Conservation (phyloP, 2,329 filamentous ascomycete species). For the Aspergillus pseudoviridinutans region DNA sequence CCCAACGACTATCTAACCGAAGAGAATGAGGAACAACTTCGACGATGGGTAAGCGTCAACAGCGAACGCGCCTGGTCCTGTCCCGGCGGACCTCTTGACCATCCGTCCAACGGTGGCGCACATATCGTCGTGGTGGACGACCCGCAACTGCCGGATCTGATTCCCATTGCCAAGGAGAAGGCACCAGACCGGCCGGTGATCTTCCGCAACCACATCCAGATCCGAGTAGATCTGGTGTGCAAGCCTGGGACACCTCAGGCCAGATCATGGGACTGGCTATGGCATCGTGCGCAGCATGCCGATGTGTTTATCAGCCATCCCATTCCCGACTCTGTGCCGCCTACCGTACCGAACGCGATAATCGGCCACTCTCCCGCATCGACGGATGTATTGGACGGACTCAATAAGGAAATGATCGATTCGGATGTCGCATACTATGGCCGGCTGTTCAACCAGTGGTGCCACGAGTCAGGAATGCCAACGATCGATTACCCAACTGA, state of each 20-base stretch:
- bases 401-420: slow-evolving; percentile 69
- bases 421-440: slow-evolving; percentile 73
- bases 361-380: slow-evolving; percentile 75
- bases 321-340: slow-evolving; percentile 69
- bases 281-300: slow-evolving; percentile 64
- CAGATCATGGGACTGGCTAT: slow-evolving; percentile 72
- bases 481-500: slow-evolving; percentile 44
- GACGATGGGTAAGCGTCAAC: slow-evolving; percentile 69
- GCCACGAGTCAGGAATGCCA: slow-evolving; percentile 52
- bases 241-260: slow-evolving; percentile 62
- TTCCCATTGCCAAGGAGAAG: slow-evolving; percentile 66
- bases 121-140: slow-evolving; percentile 77
- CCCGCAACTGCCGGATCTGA: slow-evolving; percentile 76
- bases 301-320: slow-evolving; percentile 83
- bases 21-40: slow-evolving; percentile 59
- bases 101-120: slow-evolving; percentile 65
- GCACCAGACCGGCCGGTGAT: slow-evolving; percentile 73
- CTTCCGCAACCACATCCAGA: slow-evolving; percentile 79
- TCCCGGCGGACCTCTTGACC: slow-evolving; percentile 62
- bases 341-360: slow-evolving; percentile 60
- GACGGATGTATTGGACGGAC: slow-evolving; percentile 77
- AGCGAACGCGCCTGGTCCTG: slow-evolving; percentile 70
- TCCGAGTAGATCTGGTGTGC: slow-evolving; percentile 68
- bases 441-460: slow-evolving; percentile 65
- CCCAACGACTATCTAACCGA: slow-evolving; percentile 59